A percentile compares a stretch with the other conserved stretches of the same genome.
These are phyloP conservation scores for Clarkia xantiana DNA, from an alignment of 345 rosid species.

Conservation along the genomic window DNA sequence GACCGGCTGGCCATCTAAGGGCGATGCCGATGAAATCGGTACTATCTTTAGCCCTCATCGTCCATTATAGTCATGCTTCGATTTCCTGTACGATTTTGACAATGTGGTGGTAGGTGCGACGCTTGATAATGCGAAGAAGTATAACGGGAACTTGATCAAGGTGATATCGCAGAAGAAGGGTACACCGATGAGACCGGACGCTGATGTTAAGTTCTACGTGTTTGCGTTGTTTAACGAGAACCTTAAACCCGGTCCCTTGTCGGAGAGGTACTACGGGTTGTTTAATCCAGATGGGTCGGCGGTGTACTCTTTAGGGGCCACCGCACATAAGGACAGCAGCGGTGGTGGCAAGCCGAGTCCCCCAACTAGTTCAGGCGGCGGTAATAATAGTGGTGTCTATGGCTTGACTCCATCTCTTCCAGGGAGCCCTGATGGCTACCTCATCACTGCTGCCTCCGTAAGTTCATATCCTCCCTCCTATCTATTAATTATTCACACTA, in stretches of 20 bases:
- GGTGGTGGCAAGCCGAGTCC: not conserved
- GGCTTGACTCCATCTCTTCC: conserved; percentile 4
- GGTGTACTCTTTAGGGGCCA: conserved; percentile 14
- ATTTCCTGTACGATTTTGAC: not conserved
- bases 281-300: conserved; percentile 39
- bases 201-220: conserved; percentile 20
- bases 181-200: conserved; percentile 31
- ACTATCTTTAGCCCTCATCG: too few relatives aligned
- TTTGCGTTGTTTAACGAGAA: conserved; percentile 43
- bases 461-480: conserved; percentile 1
- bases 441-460: conserved; percentile 15
- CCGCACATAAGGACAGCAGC: conserved; percentile 2
- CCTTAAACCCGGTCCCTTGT: conserved; percentile 34
- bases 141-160: conserved; percentile 27
- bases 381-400: conserved; percentile 4
- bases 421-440: conserved; percentile 8
- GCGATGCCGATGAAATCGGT: conserved; percentile 29
- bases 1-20: conserved; percentile 45
- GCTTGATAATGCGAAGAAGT: conserved; percentile 29
- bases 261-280: conserved; percentile 38
- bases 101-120: conserved; percentile 12
- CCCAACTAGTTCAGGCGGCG: conserved; percentile 1
- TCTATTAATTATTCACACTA: too few relatives aligned
- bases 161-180: conserved; percentile 23
- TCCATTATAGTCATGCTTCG: not conserved